Evolutionary conservation across 2,329 filamentous ascomycete genomes (phyloP).

Genomic region (Stagonosporopsis rhizophila): DNA sequence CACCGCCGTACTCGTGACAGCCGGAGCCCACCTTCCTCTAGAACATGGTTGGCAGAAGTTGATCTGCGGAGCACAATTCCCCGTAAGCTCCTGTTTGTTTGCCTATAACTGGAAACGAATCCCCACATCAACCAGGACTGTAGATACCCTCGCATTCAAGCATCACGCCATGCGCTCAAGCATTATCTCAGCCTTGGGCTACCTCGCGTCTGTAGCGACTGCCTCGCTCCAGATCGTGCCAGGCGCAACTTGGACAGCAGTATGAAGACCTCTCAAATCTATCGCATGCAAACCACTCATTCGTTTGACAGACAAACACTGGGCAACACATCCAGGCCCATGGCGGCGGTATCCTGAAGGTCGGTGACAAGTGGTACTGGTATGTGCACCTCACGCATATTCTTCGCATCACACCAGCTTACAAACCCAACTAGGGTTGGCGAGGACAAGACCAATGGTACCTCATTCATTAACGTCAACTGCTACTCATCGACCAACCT

Average conservation of each 20-base stretch:
- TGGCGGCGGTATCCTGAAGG: slow-evolving; percentile 68
- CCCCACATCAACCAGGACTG: background rate
- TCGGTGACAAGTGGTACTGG: slow-evolving; percentile 65
- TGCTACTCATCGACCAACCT: slow-evolving; percentile 71
- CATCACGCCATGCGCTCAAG: slow-evolving; percentile 28
- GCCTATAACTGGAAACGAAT: background rate
- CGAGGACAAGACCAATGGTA: slow-evolving; percentile 71
- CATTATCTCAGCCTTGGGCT: slow-evolving; percentile 14
- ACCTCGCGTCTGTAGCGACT: slow-evolving; percentile 29
- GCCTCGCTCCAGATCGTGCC: slow-evolving; percentile 50
- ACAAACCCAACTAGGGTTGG: slow-evolving; percentile 59
- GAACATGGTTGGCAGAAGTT: background rate
- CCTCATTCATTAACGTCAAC: slow-evolving; percentile 68
- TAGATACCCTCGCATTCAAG: background rate
- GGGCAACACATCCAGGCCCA: slow-evolving; percentile 70
- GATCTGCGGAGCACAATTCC: background rate
- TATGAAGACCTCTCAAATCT: slow-evolving; percentile 10
- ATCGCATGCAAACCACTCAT: slow-evolving; percentile 7
- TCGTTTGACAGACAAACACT: slow-evolving; percentile 43
- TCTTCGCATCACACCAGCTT: background rate
- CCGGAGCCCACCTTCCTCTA: slow-evolving; percentile 17
- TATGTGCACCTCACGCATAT: slow-evolving; percentile 13
- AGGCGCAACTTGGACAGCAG: slow-evolving; percentile 51
- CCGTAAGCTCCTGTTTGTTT: background rate
- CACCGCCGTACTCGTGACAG: slow-evolving; percentile 21